These are phyloP conservation scores for Stagonosporopsis cucurbitacearum DNA, from an alignment of 2,329 filamentous ascomycete species.

Conservation along the genomic window DNA sequence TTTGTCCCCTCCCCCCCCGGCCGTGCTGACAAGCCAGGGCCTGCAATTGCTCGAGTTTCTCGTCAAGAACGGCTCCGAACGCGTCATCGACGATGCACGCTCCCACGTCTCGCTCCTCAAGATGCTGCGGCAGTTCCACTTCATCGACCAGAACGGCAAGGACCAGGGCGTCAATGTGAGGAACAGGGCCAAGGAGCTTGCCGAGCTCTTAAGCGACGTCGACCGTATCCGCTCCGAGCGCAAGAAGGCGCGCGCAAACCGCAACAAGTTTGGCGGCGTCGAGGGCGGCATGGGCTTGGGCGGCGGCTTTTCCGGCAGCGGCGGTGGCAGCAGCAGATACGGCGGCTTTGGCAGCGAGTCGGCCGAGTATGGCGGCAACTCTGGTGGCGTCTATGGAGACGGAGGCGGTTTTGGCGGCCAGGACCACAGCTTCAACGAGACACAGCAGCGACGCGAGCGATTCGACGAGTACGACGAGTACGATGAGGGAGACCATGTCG, in stretches of 20 bases:
- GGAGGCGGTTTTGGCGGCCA: slow-evolving; percentile 91
- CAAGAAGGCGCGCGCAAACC: slow-evolving; percentile 89
- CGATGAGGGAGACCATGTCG: slow-evolving; percentile 71
- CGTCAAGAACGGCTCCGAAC: slow-evolving; percentile 96
- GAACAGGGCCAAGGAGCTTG: slow-evolving; percentile 93
- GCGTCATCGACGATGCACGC: slow-evolving; percentile 95
- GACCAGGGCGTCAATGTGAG: slow-evolving; percentile 98
- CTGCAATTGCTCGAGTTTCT: slow-evolving; percentile 96
- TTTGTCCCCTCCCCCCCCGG: not conserved
- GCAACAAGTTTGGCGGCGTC: slow-evolving; percentile 94
- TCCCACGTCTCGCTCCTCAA: slow-evolving; percentile 94
- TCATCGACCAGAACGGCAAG: slow-evolving; percentile 93
- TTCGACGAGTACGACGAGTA: slow-evolving; percentile 99
- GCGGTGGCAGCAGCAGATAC: slow-evolving; percentile 66
- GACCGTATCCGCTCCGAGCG: slow-evolving; percentile 76
- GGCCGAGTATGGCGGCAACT: slow-evolving; percentile 69
- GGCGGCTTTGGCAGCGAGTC: slow-evolving; percentile 82
- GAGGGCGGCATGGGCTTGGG: slow-evolving; percentile 76
- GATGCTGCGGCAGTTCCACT: slow-evolving; percentile 99
- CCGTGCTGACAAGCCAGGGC: slow-evolving; percentile 53
- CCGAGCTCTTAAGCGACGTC: slow-evolving; percentile 90
- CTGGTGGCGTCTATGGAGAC: slow-evolving; percentile 86
- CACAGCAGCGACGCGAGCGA: slow-evolving; percentile 69
- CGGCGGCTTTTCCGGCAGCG: slow-evolving; percentile 59
- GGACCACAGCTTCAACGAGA: slow-evolving; percentile 68